Conservation (phyloP, 2,329 filamentous ascomycete genomes). For the Beauveria australis region DNA sequence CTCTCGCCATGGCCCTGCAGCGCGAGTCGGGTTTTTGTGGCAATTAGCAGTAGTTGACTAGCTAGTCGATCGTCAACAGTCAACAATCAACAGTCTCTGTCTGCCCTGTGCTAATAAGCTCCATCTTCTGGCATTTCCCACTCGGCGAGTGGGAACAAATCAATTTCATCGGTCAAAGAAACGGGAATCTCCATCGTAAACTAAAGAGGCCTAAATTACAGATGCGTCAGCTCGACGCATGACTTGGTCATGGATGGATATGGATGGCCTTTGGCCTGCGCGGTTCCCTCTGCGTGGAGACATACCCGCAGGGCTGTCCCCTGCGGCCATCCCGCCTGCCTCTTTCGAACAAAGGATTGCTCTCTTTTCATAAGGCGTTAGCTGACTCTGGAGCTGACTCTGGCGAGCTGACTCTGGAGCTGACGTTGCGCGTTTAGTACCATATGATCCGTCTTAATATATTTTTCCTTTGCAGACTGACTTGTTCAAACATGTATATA, state of each 20-base stretch:
- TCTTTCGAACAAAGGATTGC: background rate
- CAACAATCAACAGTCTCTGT: background rate
- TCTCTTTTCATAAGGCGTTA: background rate
- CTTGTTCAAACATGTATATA: background rate
- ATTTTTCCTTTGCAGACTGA: background rate
- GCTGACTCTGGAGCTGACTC: background rate
- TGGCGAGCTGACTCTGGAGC: background rate
- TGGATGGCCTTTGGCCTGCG: background rate
- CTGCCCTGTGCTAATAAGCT: background rate
- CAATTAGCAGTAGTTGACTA: background rate
- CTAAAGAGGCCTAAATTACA: background rate
- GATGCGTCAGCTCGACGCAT: background rate
- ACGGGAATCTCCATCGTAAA: background rate
- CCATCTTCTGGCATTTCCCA: background rate
- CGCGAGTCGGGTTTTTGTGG: background rate
- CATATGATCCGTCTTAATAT: background rate
- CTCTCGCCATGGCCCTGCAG: background rate
- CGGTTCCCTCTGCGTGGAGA: background rate
- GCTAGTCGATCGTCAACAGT: no score
- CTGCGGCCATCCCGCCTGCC: conserved; percentile 8
- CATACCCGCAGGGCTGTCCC: background rate
- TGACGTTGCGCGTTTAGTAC: background rate
- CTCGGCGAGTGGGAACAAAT: background rate
- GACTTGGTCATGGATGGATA: background rate
- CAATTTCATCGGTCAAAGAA: background rate